Evolutionary conservation across 495 filamentous ascomycete species (phyloP), one percentile per base, ranked within the genome.

Genomic region (Poronia punctata): DNA sequence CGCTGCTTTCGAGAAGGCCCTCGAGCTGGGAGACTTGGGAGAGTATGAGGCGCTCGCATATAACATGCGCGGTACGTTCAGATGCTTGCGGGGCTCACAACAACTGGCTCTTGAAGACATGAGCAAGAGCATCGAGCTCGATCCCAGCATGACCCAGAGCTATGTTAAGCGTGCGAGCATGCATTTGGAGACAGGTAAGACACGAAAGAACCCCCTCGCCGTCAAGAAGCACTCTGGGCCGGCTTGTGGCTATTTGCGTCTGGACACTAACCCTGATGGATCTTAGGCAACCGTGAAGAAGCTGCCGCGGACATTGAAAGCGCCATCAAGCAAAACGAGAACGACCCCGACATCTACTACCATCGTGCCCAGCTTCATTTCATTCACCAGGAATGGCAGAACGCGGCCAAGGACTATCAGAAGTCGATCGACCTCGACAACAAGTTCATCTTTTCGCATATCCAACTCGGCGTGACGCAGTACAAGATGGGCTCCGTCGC

Each of bases 401-500:
- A 93, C 35, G 92, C 92, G 9, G 88, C 90, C 16, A 94, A 92
- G 67, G 92, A 99, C 64, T 99, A 99, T 66, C 92, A 99, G 59
- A 95, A 94, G 67, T 97, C 92, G 14, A 99, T 98, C 58, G 92
- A 97, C 52, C 78, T 98, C 26, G 92, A 98, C 72, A 69, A 74
- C 30, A 81, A 84, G 40, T 98, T 98, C 65, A 98, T 98, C 69
- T 98, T 93, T 74, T 97, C 92, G 7, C 92, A 98, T 72, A 97
- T 99, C 52, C 92, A 99, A 62, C 85, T 99, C 36, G 92, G 92
- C 66, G 92, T 99, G 27, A 99, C 92, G 31, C 92, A 99, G 66
- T 99, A 99, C 69, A 99, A 99, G 80, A 93, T 96, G 87, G 93
- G 92, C 41, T 95, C 88, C 7, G 84, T 97, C 34, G 92, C 92